Evolutionary conservation across 2,329 filamentous ascomycete species (phyloP).

Genomic region (Fusarium avenaceum): DNA sequence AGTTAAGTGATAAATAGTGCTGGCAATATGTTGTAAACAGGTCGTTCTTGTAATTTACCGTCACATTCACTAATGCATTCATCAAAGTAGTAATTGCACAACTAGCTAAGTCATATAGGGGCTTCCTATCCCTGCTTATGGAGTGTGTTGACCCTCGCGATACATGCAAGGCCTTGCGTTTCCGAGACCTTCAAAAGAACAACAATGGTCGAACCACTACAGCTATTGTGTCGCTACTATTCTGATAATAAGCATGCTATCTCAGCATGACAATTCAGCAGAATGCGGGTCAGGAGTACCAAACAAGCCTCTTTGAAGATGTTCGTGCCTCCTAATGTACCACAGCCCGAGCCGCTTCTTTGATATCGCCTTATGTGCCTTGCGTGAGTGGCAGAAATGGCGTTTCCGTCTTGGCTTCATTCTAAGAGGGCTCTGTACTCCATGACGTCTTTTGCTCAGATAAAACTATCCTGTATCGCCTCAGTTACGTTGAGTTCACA

Average conservation of each 20-base stretch:
- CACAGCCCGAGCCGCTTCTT: constrained; percentile 41
- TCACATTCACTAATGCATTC: not conserved
- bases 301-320: constrained; percentile 60
- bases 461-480: constrained; percentile 47
- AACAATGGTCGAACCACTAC: constrained; percentile 73
- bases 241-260: constrained; percentile 60
- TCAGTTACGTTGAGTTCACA: constrained; percentile 78
- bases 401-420: too few species aligned
- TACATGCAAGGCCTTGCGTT: constrained; percentile 66
- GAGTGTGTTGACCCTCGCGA: constrained; percentile 41
- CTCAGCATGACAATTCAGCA: constrained; percentile 35
- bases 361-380: too few species aligned
- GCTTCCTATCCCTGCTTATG: not conserved
- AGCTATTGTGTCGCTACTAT: constrained; percentile 71
- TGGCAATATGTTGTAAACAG: not conserved
- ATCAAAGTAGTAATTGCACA: not conserved
- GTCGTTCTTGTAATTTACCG: not conserved
- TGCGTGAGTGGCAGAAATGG: too few species aligned
- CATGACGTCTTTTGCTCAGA: too few species aligned
- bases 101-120: not conserved
- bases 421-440: too few species aligned
- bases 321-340: constrained; percentile 77
- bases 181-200: constrained; percentile 58
- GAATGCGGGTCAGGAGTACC: constrained; percentile 68
- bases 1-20: not conserved